Percentiles rank a stretch among this genome's conserved stretches.
phyloP scores from a whole-genome alignment of 2,329 filamentous ascomycete species.

The Chrysoporthe deuterocubensis region DNA sequence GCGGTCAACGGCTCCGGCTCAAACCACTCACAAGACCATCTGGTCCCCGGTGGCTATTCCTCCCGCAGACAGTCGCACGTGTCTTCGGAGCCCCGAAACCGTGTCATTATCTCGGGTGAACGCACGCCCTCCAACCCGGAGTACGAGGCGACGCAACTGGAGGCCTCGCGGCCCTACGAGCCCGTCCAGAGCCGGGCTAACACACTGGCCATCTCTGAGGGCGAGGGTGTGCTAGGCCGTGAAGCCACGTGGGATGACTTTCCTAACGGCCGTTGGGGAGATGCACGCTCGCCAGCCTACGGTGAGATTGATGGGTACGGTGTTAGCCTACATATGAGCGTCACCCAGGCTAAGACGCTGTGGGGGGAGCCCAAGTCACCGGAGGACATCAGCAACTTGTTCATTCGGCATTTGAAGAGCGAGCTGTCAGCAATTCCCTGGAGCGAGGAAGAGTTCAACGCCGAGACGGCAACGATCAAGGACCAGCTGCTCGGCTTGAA shows the following conservation, averaged over 20 bases:
- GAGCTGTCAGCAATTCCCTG: slow-evolving; percentile 83
- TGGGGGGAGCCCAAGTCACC: slow-evolving; percentile 79
- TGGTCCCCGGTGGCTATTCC: slow-evolving; percentile 7
- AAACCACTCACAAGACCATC: slow-evolving; percentile 36
- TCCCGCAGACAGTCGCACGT: slow-evolving; percentile 74
- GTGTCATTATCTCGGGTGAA: slow-evolving; percentile 76
- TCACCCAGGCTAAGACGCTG: slow-evolving; percentile 78
- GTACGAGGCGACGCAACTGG: slow-evolving; percentile 74
- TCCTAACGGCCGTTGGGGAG: slow-evolving; percentile 94
- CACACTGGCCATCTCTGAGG: slow-evolving; percentile 91
- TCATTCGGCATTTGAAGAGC: slow-evolving; percentile 80
- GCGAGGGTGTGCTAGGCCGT: slow-evolving; percentile 83
- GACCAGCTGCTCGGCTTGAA: slow-evolving; percentile 77
- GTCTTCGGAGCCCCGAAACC: slow-evolving; percentile 84
- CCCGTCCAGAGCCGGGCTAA: slow-evolving; percentile 79
- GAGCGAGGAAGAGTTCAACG: slow-evolving; percentile 86
- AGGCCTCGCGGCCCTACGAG: slow-evolving; percentile 76
- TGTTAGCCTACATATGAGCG: slow-evolving; percentile 88
- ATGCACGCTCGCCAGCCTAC: slow-evolving; percentile 89
- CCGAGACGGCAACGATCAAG: slow-evolving; percentile 83
- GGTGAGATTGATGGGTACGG: slow-evolving; percentile 98
- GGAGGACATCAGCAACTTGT: slow-evolving; percentile 78
- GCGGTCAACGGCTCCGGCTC: slow-evolving; percentile 54
- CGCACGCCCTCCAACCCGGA: slow-evolving; percentile 59
- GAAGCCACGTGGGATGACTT: slow-evolving; percentile 99